Evolutionary conservation across 768 basidiomycete genomes (phyloP).

Genomic region (Agaricus subrufescens): DNA sequence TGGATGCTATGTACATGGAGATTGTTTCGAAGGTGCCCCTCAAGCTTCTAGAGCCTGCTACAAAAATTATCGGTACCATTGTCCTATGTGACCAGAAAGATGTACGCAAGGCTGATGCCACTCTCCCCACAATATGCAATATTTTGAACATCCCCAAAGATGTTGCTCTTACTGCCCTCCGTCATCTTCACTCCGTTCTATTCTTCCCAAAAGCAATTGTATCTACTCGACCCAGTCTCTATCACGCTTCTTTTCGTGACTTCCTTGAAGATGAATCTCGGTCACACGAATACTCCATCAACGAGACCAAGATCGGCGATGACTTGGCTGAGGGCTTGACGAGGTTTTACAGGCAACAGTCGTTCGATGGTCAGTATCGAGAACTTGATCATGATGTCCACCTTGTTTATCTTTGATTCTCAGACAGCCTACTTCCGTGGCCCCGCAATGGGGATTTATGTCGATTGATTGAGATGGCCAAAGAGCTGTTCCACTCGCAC

Average conservation of each 20-base stretch:
- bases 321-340: too few species aligned
- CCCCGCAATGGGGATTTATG: too few species aligned
- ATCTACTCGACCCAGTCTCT: not conserved
- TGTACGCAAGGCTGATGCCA: not conserved
- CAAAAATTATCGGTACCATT: not conserved
- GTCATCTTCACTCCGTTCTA: not conserved
- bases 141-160: not conserved
- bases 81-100: not conserved
- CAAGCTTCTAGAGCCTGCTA: not conserved
- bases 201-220: not conserved
- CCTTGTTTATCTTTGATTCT: too few species aligned
- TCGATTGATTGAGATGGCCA: too few species aligned
- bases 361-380: too few species aligned
- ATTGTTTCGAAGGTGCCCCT: not conserved
- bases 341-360: too few species aligned
- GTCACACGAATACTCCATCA: not conserved
- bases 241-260: constrained; percentile 2
- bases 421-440: too few species aligned
- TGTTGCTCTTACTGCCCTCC: not conserved
- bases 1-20: constrained; percentile 9
- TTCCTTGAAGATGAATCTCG: not conserved
- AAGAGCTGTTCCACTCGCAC: too few species aligned
- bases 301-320: too few species aligned
- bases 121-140: not conserved
- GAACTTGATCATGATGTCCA: too few species aligned